Base-by-base conservation (phyloP, 2,329 filamentous ascomycete species). In the Xylariales sp. region DNA sequence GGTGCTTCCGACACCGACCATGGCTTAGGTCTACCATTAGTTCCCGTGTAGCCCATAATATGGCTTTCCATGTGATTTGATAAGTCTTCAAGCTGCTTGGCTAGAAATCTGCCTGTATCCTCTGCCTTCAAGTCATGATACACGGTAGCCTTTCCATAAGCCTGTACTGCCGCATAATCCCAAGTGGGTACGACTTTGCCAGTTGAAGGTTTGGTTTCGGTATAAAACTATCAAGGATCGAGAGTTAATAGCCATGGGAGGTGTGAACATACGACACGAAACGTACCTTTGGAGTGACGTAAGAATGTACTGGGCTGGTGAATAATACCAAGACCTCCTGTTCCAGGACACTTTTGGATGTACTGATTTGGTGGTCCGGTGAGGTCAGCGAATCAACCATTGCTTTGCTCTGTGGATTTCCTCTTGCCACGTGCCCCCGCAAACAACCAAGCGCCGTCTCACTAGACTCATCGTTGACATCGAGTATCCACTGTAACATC, bases 161-260 rank as follows among this genome's bases (percentile, higher is more conserved):
- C 77, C 58, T 86, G 78, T 0, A 72, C 80, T 0, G 81, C 79
- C 0, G 77, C 67, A 51, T 86, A 86, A 57, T 86, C 80, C 82
- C 82, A 86, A 0, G 82, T 86, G 1, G 80, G 80, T 4, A 83
- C 82, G 0, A 84, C 81, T 50, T 86, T 86, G 9, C 72, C 81
- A 0, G 73, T 80, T 0, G 52, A 55, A 0, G 80, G 81, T 54
- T 85, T 86, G 1, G 82, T 84, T 48, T 79, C 70, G 9, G 63
- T 68, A 62, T 85, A 86, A 60, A 84, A 85, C 45, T 82, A 14
- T 12, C n/a, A 8, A 8, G 24, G 8, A 27, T 8, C 8, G n/a
- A n/a, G 24, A 27, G n/a, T 8, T 27, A 27, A 27, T 8, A 8
- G n/a, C 24, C n/a, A 27, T 27, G 24, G 8, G n/a, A 27, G n/a